Evolutionary conservation across 352 stramenopile species (phyloP).

Genomic region (Blastocystis hominis): DNA sequence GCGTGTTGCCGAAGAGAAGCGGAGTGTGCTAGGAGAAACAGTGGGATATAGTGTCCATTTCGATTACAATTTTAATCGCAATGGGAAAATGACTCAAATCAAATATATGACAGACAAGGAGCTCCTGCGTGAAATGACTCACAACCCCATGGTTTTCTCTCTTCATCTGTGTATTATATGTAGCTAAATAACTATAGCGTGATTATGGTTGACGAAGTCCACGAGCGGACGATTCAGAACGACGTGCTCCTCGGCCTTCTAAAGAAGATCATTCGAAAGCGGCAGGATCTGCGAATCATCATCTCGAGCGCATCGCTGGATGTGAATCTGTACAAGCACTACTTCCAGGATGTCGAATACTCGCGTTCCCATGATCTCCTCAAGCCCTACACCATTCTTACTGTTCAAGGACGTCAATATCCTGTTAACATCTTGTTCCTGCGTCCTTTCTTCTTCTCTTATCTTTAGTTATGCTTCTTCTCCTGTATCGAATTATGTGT

Average conservation of each 20-base stretch:
- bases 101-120: conserved; percentile 26
- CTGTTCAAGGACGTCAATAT: conserved; percentile 76
- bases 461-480: conserved; percentile 63
- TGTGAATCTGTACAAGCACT: conserved; percentile 60
- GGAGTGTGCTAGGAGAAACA: conserved; percentile 85
- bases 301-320: conserved; percentile 68
- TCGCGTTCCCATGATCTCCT: conserved; percentile 9
- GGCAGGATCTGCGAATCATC: conserved; percentile 75
- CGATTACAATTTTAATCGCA: conserved; percentile 65
- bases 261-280: conserved; percentile 83
- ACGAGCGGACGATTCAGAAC: conserved; percentile 82
- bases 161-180: background rate
- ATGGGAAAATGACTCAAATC: conserved; percentile 16
- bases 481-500: conserved; percentile 69
- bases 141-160: background rate
- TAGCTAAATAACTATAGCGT: conserved; percentile 67
- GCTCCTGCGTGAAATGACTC: conserved; percentile 1
- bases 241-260: conserved; percentile 84
- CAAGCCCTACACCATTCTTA: conserved; percentile 64
- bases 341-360: conserved; percentile 12
- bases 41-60: conserved; percentile 99
- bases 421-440: conserved; percentile 74
- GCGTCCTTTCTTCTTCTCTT: background rate
- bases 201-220: conserved; percentile 80
- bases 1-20: conserved; percentile 59